A percentile compares a stretch with the other conserved stretches of the same genome.
Evolutionary conservation across 2,329 filamentous ascomycete genomes (phyloP).

Genomic region (Lasiodiplodia hormozganensis): DNA sequence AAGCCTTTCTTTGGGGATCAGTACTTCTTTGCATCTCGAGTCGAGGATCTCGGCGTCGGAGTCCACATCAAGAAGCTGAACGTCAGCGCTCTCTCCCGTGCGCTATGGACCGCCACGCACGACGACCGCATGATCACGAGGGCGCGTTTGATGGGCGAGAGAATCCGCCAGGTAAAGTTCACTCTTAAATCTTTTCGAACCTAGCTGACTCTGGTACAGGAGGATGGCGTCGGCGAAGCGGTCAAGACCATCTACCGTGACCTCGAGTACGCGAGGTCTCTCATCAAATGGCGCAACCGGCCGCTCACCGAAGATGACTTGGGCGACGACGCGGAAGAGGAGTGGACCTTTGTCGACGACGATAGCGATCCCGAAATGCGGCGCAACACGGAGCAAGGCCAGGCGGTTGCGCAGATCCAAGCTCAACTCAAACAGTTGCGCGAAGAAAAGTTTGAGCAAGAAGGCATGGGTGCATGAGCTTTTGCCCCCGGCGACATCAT

Average conservation of each 20-base stretch:
- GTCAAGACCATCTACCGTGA: constrained; percentile 95
- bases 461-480: not conserved
- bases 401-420: not conserved
- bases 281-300: constrained; percentile 65
- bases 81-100: constrained; percentile 81
- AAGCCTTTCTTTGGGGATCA: constrained; percentile 98
- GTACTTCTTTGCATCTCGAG: constrained; percentile 89
- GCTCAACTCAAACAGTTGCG: constrained; percentile 12
- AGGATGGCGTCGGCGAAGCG: constrained; percentile 87
- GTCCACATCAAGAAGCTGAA: constrained; percentile 90
- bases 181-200: constrained; percentile 31
- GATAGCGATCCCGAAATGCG: constrained; percentile 54
- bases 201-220: constrained; percentile 58
- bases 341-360: constrained; percentile 88
- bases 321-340: constrained; percentile 74
- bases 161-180: constrained; percentile 80
- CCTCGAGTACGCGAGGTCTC: constrained; percentile 85
- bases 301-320: constrained; percentile 8
- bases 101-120: constrained; percentile 89
- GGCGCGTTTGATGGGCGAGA: constrained; percentile 79
- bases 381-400: constrained; percentile 29
- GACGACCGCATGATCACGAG: constrained; percentile 91
- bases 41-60: constrained; percentile 93
- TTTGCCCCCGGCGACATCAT: not conserved
- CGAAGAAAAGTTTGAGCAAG: not conserved